A percentile compares a stretch with the other conserved stretches of the same genome.
phyloP scores from a whole-genome alignment of 1,284 basidiomycete species.

The Neotropicomus parvogracilis region DNA sequence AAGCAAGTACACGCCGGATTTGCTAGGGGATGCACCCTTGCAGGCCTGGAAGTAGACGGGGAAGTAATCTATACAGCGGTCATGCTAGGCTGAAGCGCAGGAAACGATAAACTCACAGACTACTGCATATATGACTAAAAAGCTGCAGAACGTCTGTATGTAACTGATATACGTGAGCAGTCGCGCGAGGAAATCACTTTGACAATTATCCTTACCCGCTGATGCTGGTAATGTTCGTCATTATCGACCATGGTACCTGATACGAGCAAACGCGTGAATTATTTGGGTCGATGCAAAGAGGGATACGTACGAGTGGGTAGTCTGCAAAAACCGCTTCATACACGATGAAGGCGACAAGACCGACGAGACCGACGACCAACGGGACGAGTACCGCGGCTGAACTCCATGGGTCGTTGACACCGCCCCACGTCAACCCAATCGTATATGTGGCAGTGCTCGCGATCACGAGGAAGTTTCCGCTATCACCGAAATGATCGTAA shows the following conservation, averaged over 20 bases:
- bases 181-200: background rate
- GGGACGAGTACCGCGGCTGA: conserved; percentile 13
- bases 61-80: conserved; percentile 6
- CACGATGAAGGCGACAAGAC: conserved; percentile 8
- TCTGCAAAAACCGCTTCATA: conserved; percentile 17
- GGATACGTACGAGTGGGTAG: conserved; percentile 11
- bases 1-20: conserved; percentile 11
- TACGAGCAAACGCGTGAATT: background rate
- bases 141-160: conserved; percentile 5
- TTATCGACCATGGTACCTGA: conserved; percentile 12
- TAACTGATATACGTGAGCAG: conserved; percentile 3
- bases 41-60: conserved; percentile 14
- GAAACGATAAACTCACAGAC: conserved; percentile 3
- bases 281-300: background rate
- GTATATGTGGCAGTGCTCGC: conserved; percentile 12
- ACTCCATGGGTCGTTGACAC: conserved; percentile 13
- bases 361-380: conserved; percentile 15
- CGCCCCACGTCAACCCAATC: conserved; percentile 17
- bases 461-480: conserved; percentile 18
- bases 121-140: background rate
- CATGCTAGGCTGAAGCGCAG: background rate
- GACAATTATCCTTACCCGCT: conserved; percentile 12
- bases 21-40: conserved; percentile 6
- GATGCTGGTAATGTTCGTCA: conserved; percentile 12
- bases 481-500: background rate